Base-by-base conservation (phyloP, 208 protist genomes). In the Leptomonas pyrrhocoris region DNA sequence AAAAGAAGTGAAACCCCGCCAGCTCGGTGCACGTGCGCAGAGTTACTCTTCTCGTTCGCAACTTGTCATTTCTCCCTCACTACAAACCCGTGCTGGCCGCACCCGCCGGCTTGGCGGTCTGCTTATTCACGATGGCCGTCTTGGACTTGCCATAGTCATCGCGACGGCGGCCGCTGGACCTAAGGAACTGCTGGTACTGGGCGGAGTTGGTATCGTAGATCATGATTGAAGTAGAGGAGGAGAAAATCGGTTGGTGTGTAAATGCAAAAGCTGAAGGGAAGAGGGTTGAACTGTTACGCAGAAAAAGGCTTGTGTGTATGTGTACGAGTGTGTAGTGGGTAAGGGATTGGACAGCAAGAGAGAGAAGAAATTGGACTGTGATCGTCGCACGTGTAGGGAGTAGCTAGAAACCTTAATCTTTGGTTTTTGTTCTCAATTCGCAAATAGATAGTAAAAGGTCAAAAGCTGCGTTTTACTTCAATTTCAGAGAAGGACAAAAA, bases 121-220 rank as follows among this genome's bases (percentile, higher is more conserved):
- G 79, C 86, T 95, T 97, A 71, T 79, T 95, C 55, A 79, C 61
- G 48, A 85, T 83, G 54, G 80, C 56, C 13, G 73, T 72, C 74
- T 85, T 85, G 9, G 60, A 45, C 80, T 94, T 94, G 61, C 80
- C 80, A 83, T 95, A 97, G 81, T 97, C 92, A 69, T 97, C 92
- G 45, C 90, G 88, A 75, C 89, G 88, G 74, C 90, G 89, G 72
- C 92, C 92, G 76, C 90, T 95, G 63, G 92, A 97, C 76, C 85
- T 84, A 74, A 97, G 90, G 81, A 96, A 97, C 85, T 97, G 94
- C 88, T 97, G 94, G 80, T 92, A 97, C 80, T 93, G 88, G 9
- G 90, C 80, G 57, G 90, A 95, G 78, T 84, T 94, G 59, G 88
- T 87, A 60, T 97, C 94, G 91, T 97, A 97, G 80, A 97, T 97